Base-by-base conservation (phyloP, 2,329 filamentous ascomycete genomes). In the Sphaerulina populicola region DNA sequence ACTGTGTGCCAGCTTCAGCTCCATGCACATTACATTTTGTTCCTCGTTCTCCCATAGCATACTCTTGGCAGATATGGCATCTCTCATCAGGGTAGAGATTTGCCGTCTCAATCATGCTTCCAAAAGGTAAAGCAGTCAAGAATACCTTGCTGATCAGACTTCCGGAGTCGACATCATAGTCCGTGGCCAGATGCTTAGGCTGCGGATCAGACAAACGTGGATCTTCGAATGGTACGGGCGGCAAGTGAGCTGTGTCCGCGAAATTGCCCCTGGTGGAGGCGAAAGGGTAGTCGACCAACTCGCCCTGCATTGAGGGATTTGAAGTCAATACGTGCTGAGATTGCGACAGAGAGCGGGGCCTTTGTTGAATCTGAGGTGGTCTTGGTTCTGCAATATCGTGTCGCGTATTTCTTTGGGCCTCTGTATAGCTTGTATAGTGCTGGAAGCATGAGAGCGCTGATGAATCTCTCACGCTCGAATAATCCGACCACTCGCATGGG, bases 81-180 rank as follows among this genome's bases (percentile, higher is more conserved):
- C 8, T 49, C 29, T 49, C 39, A 23, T 49, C 46, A 7, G 30
- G 15, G 33, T 53, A 53, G 11, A 44, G 15, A n/a, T 45, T 44
- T 15, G 52, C 52, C 12, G 39, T 40, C 38, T 54, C 52, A 35
- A 54, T 29, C 12, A 54, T 14, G 31, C 40, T 47, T 6, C 52
- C 52, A n/a, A 47, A 52, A 8, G 52, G 52, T 27, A 54, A 37
- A 47, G 52, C 18, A 4, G 41, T 54, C 44, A 54, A 46, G 29
- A 47, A 44, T 1, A 47, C 44, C 10, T 48, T 38, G 12, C 52
- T 54, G 39, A 54, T 33, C 12, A 52, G 14, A 40, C 30, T 47
- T 27, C 48, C 38, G n/a, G 29, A 42, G 15, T 23, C 18, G 15
- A 39, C 27, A 30, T 49, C 46, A 21, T 18, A 23, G 30, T 49